Evolutionary conservation across 2,329 filamentous ascomycete genomes (phyloP), one percentile per base, ranked within the genome.

Genomic region (Fusarium ramigenum): DNA sequence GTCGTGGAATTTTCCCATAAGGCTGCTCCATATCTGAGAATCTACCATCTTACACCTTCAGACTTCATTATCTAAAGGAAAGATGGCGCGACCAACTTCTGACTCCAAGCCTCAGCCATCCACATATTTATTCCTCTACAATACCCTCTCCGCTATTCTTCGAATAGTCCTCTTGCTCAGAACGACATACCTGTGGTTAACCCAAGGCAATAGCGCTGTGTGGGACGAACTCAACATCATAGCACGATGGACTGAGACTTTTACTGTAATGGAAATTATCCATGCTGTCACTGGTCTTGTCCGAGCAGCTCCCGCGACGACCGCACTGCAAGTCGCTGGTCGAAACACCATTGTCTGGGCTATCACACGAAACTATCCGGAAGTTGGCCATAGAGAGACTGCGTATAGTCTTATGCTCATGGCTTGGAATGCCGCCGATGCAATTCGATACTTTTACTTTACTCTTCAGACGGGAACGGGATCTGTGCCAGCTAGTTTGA

Each of bases 341-440:
- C 59, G 74, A 50, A 77, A 77, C 37, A 77, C 74, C 5, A 77
- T 77, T 9, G 50, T 77, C 7, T 77, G 74, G 75, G 72, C 74
- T 9, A 76, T 76, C 14, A 74, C 74, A 4, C 60, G 74, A 15
- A 76, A 76, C 34, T 76, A 76, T 21, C 66, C 74, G 0, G 58
- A 75, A 7, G 64, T 76, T 21, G 72, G 70, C 1, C 53, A 30
- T 2, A 23, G 57, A 3, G 74, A 76, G 12, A 37, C 30, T 34
- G 72, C 72, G 2, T 76, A 76, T 18, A 65, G 69, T 39, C 53
- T 47, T 12, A 75, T 76, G 74, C 66, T 76, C 4, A 53, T 69
- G 40, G 54, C 74, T 10, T 76, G 74, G 74, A 76, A 77, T 30
- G 34, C 61, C 2, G 74, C 74, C 3, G 74, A 76, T 63, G 58